Percentiles rank a stretch among this genome's conserved stretches.
These are phyloP conservation scores for Chlorella sp. DNA, from an alignment of 139 green algal genomes.

Conservation along the genomic window DNA sequence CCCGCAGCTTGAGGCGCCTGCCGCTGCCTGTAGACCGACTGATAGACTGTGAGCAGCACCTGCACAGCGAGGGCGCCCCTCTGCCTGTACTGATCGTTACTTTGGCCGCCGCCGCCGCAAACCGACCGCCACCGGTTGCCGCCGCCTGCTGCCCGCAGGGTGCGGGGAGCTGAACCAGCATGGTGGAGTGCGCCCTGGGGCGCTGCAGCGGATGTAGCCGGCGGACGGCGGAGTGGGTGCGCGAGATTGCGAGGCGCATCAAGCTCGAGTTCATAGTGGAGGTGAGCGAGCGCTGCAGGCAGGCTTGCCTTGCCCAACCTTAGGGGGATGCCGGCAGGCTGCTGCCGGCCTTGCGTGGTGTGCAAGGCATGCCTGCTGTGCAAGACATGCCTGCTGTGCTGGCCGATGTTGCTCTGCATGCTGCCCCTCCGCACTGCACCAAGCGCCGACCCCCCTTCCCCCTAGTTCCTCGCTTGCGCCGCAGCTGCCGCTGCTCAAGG, in stretches of 20 bases:
- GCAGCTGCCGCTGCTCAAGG: slow-evolving; percentile 80
- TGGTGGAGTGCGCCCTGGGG: not conserved
- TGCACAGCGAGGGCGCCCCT: too few relatives aligned
- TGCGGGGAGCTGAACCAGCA: not conserved
- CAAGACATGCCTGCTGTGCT: not conserved
- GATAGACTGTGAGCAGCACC: too few relatives aligned
- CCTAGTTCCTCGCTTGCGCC: too few relatives aligned
- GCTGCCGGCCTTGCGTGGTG: not conserved
- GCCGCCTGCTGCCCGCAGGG: too few relatives aligned
- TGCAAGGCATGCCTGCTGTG: not conserved
- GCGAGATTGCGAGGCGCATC: slow-evolving; percentile 8
- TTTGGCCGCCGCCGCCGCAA: not conserved
- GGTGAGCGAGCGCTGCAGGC: not conserved
- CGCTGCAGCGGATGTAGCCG: not conserved
- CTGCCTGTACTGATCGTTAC: not conserved
- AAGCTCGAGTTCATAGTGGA: slow-evolving; percentile 13
- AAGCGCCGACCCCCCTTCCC: too few relatives aligned
- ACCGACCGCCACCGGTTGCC: not conserved
- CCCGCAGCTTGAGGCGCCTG: too few relatives aligned
- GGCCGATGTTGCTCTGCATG: not conserved
- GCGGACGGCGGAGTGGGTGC: not conserved
- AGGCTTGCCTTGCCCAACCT: too few relatives aligned
- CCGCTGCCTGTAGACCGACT: too few relatives aligned
- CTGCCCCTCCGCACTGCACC: not conserved
- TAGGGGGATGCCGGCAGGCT: too few relatives aligned